Evolutionary conservation across 2,329 filamentous ascomycete genomes (phyloP), one percentile per base, ranked within the genome.

Genomic region (Biscogniauxia marginata): DNA sequence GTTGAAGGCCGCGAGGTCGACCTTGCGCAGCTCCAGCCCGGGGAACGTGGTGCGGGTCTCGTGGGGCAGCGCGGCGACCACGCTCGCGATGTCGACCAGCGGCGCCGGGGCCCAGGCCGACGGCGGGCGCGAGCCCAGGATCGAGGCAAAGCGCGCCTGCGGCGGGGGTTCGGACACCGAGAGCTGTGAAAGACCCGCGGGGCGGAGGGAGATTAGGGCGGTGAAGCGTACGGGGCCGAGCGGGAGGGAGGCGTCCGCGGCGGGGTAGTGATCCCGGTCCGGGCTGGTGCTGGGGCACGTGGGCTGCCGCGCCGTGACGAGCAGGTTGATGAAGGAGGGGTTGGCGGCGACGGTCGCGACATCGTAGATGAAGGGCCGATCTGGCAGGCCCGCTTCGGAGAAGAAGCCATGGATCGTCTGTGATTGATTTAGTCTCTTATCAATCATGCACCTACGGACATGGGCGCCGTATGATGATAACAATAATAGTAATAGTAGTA

Each of bases 401-500:
- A 84, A 85, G 63, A 77, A 81, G 7, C 81, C 82, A 62, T 84
- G 79, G 20, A 85, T 80, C 7, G 80, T 79, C 81, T 84, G 39
- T 23, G 6, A 8, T 16, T 52, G 46, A 54, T 9, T n/a, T n/a
- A n/a, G n/a, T n/a, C n/a, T n/a, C n/a, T n/a, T n/a, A n/a, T n/a
- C n/a, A n/a, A n/a, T n/a, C n/a, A n/a, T n/a, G n/a, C n/a, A n/a
- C n/a, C n/a, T n/a, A n/a, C n/a, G n/a, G n/a, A n/a, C n/a, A n/a
- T n/a, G n/a, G n/a, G n/a, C n/a, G n/a, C n/a, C n/a, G n/a, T n/a
- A n/a, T n/a, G n/a, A n/a, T n/a, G n/a, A n/a, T n/a, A n/a, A n/a
- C n/a, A n/a, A n/a, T n/a, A n/a, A n/a, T n/a, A n/a, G n/a, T n/a
- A n/a, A n/a, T n/a, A n/a, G n/a, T n/a, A n/a, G n/a, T n/a, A n/a